Base-by-base conservation (phyloP, 768 basidiomycete genomes). In the Tricholoma saponaceum region DNA sequence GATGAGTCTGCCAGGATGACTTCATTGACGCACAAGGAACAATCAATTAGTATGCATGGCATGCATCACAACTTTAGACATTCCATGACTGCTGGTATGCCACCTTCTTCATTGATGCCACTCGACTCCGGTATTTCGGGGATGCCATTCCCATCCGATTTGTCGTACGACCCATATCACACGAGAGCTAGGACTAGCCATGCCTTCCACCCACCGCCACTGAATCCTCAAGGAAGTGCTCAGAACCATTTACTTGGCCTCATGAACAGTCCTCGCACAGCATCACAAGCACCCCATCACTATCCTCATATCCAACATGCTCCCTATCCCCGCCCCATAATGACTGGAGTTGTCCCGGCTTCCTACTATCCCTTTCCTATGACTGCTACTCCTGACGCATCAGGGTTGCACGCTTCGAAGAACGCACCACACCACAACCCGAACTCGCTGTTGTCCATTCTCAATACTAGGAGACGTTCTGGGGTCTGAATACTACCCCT, bases 1-100 rank as follows among this genome's bases (percentile, higher is more conserved):
- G 83, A 86, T 63, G 89, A 92, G 67, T 89, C 90, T 4, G 85
- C 84, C 5, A 78, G 80, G 58, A 79, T 85, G 77, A 78, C 23
- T 77, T 82, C 18, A 57, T 72, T 66, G 57, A 67, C 72, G 57
- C 62, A 61, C 44, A 58, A 41, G 37, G 55, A 51, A 54, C 55
- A 57, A 22, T 54, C 58, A 22, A 51, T 51, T 8, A 51, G 62
- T 43, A 32, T 46, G 7, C 35, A 53, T 18, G 51, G 55, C 52
- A 46, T 51, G 16, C 54, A 25, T 22, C 56, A 65, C 23, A 59
- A 25, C 50, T 58, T 59, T 22, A 57, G 52, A 33, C 20, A 46
- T 44, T 56, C 60, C 43, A 35, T 47, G 16, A 30, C 43, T 37
- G 46, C 61, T 46, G 18, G 43, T 23, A 16, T 35, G 13, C 53